Conservation (phyloP, 73 alveolate species). For the Tetrahymena elliotti region DNA sequence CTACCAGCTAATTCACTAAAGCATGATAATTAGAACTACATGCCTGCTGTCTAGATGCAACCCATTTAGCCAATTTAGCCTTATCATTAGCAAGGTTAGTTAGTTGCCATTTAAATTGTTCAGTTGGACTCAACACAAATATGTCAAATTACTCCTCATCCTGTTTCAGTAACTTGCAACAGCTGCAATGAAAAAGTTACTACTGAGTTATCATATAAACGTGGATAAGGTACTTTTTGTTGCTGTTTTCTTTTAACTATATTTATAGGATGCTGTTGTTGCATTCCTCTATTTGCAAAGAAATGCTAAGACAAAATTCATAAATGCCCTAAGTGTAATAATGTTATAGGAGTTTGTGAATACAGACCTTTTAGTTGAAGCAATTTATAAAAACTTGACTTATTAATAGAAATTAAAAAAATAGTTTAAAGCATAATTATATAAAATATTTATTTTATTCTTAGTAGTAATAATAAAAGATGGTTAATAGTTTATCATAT, state of each 20-base stretch:
- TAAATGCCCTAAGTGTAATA: neutral
- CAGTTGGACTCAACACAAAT: neutral
- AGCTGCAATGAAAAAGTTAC: neutral
- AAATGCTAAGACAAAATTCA: neutral
- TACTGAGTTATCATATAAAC: neutral
- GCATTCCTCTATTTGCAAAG: neutral
- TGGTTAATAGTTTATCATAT: too few species aligned
- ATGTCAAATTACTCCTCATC: neutral
- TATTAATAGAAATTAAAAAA: too few species aligned
- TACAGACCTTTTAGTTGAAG: neutral
- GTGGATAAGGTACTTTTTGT: neutral
- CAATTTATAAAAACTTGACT: too few species aligned
- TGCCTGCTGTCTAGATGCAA: neutral
- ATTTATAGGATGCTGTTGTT: neutral
- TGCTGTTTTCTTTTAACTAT: neutral
- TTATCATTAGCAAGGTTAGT: neutral
- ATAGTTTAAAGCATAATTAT: too few species aligned
- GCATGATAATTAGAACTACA: neutral
- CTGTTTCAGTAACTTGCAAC: neutral
- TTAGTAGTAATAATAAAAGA: too few species aligned
- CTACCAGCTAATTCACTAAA: neutral
- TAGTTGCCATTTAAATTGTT: neutral
- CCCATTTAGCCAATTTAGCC: neutral
- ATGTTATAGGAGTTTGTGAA: neutral
- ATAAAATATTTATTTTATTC: too few species aligned